Conservation (phyloP, 2,329 filamentous ascomycete genomes). For the Diaporthe batatas region DNA sequence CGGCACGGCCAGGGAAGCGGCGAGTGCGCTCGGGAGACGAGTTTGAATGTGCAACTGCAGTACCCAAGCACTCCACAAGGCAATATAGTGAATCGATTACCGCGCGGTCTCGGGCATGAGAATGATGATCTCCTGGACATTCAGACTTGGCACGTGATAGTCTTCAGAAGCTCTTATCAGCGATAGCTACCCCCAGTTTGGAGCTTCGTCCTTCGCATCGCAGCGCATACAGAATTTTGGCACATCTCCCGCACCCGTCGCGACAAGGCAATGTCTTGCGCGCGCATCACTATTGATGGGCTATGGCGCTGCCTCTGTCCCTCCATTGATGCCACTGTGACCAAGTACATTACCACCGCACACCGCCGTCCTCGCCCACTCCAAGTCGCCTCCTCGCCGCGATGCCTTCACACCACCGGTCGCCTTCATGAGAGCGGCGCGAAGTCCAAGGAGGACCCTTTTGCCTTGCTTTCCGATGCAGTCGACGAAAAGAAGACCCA, state of each 20-base stretch:
- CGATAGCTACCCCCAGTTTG: slow-evolving; percentile 20
- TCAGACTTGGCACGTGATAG: slow-evolving; percentile 24
- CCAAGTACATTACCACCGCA: slow-evolving; percentile 51
- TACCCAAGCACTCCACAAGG: background rate
- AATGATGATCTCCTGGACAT: background rate
- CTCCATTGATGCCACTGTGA: slow-evolving; percentile 58
- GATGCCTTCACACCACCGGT: slow-evolving; percentile 28
- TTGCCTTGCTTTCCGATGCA: slow-evolving; percentile 8
- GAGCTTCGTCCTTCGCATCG: background rate
- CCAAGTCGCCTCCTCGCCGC: background rate
- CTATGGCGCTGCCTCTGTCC: slow-evolving; percentile 76
- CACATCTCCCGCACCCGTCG: background rate
- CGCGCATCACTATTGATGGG: slow-evolving; percentile 64
- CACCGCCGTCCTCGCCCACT: slow-evolving; percentile 25
- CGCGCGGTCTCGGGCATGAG: background rate
- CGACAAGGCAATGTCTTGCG: slow-evolving; percentile 51
- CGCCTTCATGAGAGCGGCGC: slow-evolving; percentile 3
- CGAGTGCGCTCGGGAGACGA: background rate
- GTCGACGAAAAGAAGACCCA: background rate
- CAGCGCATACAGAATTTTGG: background rate
- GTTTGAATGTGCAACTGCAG: background rate
- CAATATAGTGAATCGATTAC: slow-evolving; percentile 8
- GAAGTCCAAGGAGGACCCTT: background rate
- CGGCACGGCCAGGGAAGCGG: background rate
- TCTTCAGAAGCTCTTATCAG: background rate